Conservation (phyloP, 2,329 filamentous ascomycete species). For the Stachybotrys echinatus region DNA sequence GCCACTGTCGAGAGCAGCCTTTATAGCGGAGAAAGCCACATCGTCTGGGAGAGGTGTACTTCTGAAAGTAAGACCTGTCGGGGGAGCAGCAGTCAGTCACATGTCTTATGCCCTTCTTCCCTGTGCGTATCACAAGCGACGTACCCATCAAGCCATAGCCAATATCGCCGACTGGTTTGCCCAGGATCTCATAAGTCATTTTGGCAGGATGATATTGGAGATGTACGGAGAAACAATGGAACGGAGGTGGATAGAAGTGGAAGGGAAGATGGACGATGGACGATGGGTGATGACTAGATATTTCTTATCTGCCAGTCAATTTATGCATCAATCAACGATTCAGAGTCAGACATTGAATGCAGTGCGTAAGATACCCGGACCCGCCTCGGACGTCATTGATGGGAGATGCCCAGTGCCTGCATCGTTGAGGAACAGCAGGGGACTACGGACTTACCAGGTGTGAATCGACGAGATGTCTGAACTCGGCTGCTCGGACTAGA, state of each 20-base stretch:
- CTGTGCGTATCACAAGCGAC: not conserved
- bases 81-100: constrained; percentile 8
- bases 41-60: constrained; percentile 18
- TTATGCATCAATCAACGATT: too few species aligned
- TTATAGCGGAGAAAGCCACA: constrained; percentile 46
- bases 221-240: not conserved
- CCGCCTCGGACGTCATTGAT: too few species aligned
- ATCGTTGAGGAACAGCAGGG: too few species aligned
- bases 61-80: constrained; percentile 14
- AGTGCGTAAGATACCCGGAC: too few species aligned
- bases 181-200: constrained; percentile 16
- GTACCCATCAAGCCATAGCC: constrained; percentile 19
- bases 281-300: too few species aligned
- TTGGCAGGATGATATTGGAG: not conserved
- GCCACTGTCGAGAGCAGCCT: constrained; percentile 38
- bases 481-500: too few species aligned
- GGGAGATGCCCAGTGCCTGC: too few species aligned
- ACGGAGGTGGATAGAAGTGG: not conserved
- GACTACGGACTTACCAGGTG: too few species aligned
- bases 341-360: too few species aligned
- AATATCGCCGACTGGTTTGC: constrained; percentile 15
- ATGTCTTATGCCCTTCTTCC: not conserved
- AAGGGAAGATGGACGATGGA: too few species aligned
- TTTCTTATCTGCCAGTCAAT: too few species aligned
- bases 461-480: too few species aligned